phyloP scores from a whole-genome alignment of 1,284 basidiomycete species.

The Anthracocystis setariae region DNA sequence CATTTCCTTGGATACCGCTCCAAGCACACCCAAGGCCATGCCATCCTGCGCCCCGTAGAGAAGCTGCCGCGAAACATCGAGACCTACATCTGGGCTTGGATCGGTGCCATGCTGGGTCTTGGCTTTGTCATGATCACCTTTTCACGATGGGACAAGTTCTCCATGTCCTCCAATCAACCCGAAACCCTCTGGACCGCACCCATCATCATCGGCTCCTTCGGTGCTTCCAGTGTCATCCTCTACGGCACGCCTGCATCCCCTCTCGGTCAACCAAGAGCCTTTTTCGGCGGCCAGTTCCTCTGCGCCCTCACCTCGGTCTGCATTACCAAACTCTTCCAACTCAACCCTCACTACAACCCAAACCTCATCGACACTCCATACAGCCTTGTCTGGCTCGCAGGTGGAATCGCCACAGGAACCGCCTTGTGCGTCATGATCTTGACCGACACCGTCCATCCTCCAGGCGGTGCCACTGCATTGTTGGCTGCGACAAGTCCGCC shows the following conservation, averaged over 20 bases:
- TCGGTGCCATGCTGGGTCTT: conserved; percentile 47
- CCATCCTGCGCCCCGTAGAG: conserved; percentile 36
- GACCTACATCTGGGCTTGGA: conserved; percentile 50
- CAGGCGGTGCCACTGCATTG: conserved; percentile 50
- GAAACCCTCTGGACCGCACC: conserved; percentile 44
- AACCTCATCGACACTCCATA: conserved; percentile 32
- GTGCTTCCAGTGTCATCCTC: conserved; percentile 52
- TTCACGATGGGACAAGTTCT: conserved; percentile 41
- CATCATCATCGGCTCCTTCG: conserved; percentile 54
- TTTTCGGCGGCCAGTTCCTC: conserved; percentile 49
- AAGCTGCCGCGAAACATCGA: conserved; percentile 46
- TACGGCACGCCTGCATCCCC: conserved; percentile 52
- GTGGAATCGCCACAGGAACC: conserved; percentile 38
- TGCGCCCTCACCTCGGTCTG: conserved; percentile 39
- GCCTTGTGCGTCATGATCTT: conserved; percentile 47
- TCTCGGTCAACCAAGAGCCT: conserved; percentile 45
- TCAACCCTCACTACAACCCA: conserved; percentile 44
- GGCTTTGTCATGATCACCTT: conserved; percentile 52
- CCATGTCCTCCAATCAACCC: conserved; percentile 41
- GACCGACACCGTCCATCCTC: conserved; percentile 53
- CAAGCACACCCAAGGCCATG: conserved; percentile 21
- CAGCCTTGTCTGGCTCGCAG: conserved; percentile 53
- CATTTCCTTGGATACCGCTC: conserved; percentile 46
- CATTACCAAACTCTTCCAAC: conserved; percentile 53
- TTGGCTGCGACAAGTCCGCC: conserved; percentile 43